These are phyloP conservation scores for Colletotrichum sojae DNA, from an alignment of 2,329 filamentous ascomycete species.

Conservation along the genomic window DNA sequence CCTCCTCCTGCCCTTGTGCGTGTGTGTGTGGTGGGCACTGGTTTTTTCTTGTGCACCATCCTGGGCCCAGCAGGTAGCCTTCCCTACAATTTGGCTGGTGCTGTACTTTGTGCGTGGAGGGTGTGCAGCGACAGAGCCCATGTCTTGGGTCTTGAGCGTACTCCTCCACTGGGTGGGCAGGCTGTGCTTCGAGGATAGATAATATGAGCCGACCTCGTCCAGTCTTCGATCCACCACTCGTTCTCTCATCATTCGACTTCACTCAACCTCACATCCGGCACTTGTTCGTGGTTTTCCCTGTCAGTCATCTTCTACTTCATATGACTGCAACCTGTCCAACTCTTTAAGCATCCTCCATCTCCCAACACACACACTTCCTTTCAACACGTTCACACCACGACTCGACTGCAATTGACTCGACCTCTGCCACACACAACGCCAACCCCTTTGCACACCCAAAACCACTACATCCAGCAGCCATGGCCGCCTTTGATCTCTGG, in stretches of 20 bases:
- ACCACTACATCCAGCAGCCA: slow-evolving; percentile 10
- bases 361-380: background rate
- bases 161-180: slow-evolving; percentile 36
- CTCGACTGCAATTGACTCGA: background rate
- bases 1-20: slow-evolving; percentile 37
- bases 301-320: slow-evolving; percentile 37
- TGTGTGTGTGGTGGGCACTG: slow-evolving; percentile 26
- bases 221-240: slow-evolving; percentile 36
- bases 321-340: slow-evolving; percentile 30
- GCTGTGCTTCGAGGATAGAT: slow-evolving; percentile 43
- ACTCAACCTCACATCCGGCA: slow-evolving; percentile 36
- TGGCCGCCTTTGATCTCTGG: slow-evolving; percentile 70
- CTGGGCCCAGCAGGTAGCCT: slow-evolving; percentile 19
- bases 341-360: slow-evolving; percentile 12
- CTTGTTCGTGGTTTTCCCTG: slow-evolving; percentile 29
- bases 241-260: slow-evolving; percentile 42
- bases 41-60: slow-evolving; percentile 18
- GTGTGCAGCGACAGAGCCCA: slow-evolving; percentile 30
- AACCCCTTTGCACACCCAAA: background rate
- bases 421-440: background rate
- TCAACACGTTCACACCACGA: background rate
- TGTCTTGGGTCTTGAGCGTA: slow-evolving; percentile 25
- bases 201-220: slow-evolving; percentile 43
- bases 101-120: slow-evolving; percentile 12
- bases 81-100: background rate